These are phyloP conservation scores for Cnidoscolus chayamansa DNA, from an alignment of 441 rosid species.

Conservation along the genomic window DNA sequence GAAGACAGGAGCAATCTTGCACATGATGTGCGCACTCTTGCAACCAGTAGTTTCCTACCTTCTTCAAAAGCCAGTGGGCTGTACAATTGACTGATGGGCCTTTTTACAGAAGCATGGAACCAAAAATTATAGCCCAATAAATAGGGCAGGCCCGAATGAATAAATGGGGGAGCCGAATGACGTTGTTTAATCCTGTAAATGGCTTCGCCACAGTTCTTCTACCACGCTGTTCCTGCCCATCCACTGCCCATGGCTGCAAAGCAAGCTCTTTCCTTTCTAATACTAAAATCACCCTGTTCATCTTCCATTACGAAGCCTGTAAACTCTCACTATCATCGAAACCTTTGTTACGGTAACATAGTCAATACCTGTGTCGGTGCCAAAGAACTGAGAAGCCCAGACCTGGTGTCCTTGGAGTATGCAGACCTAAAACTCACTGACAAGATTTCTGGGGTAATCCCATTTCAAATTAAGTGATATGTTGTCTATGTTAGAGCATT, in stretches of 20 bases:
- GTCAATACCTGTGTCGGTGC: constrained; percentile 15
- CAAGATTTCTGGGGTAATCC: constrained; percentile 49
- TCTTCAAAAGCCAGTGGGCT: not conserved
- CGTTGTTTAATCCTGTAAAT: not conserved
- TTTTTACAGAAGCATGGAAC: not conserved
- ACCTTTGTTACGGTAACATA: not conserved
- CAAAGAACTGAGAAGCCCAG: constrained; percentile 47
- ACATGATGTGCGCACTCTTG: constrained; percentile 11
- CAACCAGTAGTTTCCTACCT: constrained; percentile 13
- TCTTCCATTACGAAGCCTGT: constrained; percentile 3
- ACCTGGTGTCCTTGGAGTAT: constrained; percentile 70
- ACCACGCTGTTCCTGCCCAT: not conserved
- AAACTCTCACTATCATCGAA: constrained; percentile 11
- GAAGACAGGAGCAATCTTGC: not conserved
- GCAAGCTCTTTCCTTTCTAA: constrained; percentile 28
- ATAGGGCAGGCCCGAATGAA: not conserved
- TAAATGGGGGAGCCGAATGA: not conserved
- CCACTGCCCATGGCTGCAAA: constrained; percentile 37
- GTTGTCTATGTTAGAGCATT: not conserved
- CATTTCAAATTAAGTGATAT: not conserved
- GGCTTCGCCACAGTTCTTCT: constrained; percentile 15
- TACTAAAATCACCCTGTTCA: constrained; percentile 13
- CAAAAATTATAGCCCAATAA: not conserved
- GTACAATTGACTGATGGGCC: not conserved
- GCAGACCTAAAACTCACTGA: constrained; percentile 70